Base-by-base conservation (phyloP, 78 protist genomes). In the Dictyostelium purpureum region DNA sequence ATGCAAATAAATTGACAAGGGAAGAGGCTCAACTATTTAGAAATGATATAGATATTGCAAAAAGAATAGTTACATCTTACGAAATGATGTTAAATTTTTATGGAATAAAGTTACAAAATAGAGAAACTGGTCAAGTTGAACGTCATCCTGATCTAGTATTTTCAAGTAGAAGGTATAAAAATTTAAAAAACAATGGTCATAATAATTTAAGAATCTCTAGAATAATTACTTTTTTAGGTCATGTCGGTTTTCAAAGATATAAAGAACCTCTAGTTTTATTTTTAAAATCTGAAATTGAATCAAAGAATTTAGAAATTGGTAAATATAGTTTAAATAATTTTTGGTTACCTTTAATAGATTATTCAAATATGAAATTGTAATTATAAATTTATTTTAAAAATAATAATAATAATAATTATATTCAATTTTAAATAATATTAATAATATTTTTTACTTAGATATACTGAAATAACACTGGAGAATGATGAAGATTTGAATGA, bases 191-290 rank as follows among this genome's bases (percentile, higher is more conserved):
- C 1, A 70, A 70, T 70, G 38, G 57, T n/a, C 77, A 70, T 26
- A 70, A 70, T 70, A 42, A 70, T 70, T 28, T 70, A 24, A 19
- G 77, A 42, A 70, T 70, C 42, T 42, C 42, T 70, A 70, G 77
- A 70, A 70, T 70, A 28, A 70, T 70, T 1, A 70, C 77, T 10
- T 70, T 70, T 14, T 24, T 70, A 4, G 54, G 56, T 10, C 52
- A 42, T 26, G 35, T 24, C 24, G 77, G 77, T 11, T 70, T 70
- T 43, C 38, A 70, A 43, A 18, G 77, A 42, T 70, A 70, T 42
- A 70, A 70, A 70, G 28, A 37, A 43, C 77, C 37, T 6, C 42
- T 70, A 2, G 56, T 70, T 24, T 18, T 28, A 14, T 59, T 59
- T 21, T 59, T 59, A 31, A 24, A 28, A 11, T 9, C 21, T 14